phyloP scores from a whole-genome alignment of 352 stramenopile genomes.

The Pythium brachiatum region DNA sequence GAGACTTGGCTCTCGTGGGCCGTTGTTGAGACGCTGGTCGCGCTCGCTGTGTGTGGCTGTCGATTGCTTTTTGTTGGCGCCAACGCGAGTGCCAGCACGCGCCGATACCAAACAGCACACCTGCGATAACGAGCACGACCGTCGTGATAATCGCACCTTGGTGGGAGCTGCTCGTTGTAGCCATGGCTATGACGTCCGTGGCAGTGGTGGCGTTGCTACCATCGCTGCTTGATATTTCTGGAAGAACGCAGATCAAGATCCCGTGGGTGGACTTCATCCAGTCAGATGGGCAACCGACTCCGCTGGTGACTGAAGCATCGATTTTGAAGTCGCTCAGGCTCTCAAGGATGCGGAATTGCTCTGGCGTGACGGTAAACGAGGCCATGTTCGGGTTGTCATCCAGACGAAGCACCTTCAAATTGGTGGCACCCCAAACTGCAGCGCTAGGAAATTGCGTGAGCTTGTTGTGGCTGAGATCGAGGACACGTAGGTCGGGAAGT shows the following conservation, averaged over 20 bases:
- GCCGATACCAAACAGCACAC: conserved; percentile 1
- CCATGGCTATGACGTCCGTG: background rate
- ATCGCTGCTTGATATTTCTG: background rate
- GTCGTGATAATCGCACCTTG: conserved; percentile 6
- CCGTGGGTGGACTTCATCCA: conserved; percentile 1
- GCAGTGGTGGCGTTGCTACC: background rate
- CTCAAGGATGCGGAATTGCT: conserved; percentile 9
- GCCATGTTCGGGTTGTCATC: conserved; percentile 6
- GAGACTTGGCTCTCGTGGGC: background rate
- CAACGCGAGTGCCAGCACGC: background rate
- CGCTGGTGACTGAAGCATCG: background rate
- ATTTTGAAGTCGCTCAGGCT: background rate
- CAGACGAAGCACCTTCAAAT: conserved; percentile 5
- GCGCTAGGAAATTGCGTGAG: conserved; percentile 3
- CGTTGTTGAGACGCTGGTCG: background rate
- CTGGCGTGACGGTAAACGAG: conserved; percentile 1
- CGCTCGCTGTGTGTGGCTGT: background rate
- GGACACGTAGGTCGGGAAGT: background rate
- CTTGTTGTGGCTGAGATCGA: conserved; percentile 17
- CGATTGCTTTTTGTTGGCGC: background rate
- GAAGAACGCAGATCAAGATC: background rate
- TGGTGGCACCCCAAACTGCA: background rate
- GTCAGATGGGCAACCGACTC: background rate
- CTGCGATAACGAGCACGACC: conserved; percentile 1
- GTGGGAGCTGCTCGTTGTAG: background rate